Percentiles rank a stretch among this genome's conserved stretches.
Conservation (phyloP, 139 green algal species). For the Zygnema cylindricum region DNA sequence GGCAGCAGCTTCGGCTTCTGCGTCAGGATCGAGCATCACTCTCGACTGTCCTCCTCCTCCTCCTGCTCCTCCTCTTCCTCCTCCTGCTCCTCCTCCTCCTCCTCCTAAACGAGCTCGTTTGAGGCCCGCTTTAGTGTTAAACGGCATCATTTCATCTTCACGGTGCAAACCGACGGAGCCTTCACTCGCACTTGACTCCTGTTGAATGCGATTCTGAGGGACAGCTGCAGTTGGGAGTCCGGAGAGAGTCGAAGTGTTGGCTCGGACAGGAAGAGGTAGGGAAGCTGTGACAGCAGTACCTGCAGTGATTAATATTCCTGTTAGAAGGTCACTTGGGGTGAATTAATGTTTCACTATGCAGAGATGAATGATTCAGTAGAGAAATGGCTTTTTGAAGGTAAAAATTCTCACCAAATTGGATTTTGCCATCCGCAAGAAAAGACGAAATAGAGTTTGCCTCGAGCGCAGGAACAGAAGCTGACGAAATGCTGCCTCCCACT, state of each 20-base stretch:
- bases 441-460: neutral
- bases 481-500: no score
- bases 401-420: neutral
- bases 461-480: neutral
- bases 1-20: conserved; percentile 19
- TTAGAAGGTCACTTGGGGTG: no score
- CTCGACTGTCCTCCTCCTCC: neutral
- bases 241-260: neutral
- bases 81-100: no score
- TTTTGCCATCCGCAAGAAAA: neutral
- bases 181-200: neutral
- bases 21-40: conserved; percentile 10
- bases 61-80: neutral
- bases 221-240: neutral
- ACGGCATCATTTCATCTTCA: neutral
- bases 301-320: no score
- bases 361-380: no score
- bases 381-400: no score
- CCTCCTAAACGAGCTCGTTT: neutral
- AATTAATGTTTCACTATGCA: no score
- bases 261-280: neutral
- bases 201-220: neutral
- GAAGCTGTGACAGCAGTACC: neutral
- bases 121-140: neutral
- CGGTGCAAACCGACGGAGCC: neutral